Percentiles rank a stretch among this genome's conserved stretches.
These are phyloP conservation scores for Colletotrichum karsti DNA, from an alignment of 2,329 filamentous ascomycete genomes.

Conservation along the genomic window DNA sequence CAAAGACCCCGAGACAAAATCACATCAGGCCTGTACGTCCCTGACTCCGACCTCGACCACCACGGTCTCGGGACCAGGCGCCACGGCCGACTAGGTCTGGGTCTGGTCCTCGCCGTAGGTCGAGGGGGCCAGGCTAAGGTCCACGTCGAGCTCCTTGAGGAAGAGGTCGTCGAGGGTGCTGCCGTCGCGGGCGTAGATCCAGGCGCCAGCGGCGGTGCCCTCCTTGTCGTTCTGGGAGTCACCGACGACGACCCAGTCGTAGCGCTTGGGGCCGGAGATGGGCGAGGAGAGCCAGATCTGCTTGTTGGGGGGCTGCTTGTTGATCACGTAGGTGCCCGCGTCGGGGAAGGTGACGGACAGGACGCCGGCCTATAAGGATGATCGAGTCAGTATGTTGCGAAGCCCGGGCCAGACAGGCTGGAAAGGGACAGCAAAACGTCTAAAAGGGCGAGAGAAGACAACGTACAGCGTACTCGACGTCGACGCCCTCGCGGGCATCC, in stretches of 20 bases:
- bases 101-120: slow-evolving; percentile 28
- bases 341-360: slow-evolving; percentile 77
- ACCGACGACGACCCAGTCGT: slow-evolving; percentile 82
- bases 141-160: slow-evolving; percentile 77
- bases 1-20: background rate
- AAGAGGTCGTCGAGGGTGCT: slow-evolving; percentile 77
- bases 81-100: too few species aligned
- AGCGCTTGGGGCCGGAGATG: slow-evolving; percentile 90
- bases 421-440: too few species aligned
- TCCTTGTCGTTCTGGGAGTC: slow-evolving; percentile 83
- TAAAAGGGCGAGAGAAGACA: background rate
- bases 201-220: slow-evolving; percentile 76
- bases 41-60: too few species aligned
- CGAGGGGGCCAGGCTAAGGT: slow-evolving; percentile 50
- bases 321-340: slow-evolving; percentile 88
- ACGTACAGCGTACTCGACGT: slow-evolving; percentile 89
- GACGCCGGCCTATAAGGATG: slow-evolving; percentile 76
- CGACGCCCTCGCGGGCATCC: slow-evolving; percentile 78
- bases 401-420: slow-evolving; percentile 21
- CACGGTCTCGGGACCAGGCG: too few species aligned
- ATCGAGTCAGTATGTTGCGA: slow-evolving; percentile 18
- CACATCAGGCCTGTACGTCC: background rate
- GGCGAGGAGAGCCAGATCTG: slow-evolving; percentile 97
- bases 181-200: slow-evolving; percentile 91
- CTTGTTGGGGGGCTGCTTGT: slow-evolving; percentile 98